Evolutionary conservation across 2,329 filamentous ascomycete genomes (phyloP), one percentile per base, ranked within the genome.

Genomic region (Niveomyces coronatus): DNA sequence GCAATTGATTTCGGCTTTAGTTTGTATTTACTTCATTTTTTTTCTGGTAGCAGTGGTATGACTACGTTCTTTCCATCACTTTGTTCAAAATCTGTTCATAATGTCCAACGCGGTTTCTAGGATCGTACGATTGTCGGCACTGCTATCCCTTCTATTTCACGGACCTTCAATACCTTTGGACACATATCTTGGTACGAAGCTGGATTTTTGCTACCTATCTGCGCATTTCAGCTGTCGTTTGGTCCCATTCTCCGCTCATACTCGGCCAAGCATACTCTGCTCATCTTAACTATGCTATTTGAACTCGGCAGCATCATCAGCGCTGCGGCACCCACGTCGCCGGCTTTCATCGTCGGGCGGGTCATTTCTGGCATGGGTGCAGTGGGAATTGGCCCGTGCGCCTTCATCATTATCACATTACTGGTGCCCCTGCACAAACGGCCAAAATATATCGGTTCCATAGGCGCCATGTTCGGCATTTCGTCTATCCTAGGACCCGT

Each of bases 121-220:
- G 32, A 35, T 15, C 20, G 32, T 17, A 44, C 37, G 6, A 45
- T 46, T 13, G 19, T 46, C 9, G 44, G 33, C 8, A 45, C 43
- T 2, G 44, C 44, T 3, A 40, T 46, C n/a, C 44, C 44, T 6
- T 29, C 31, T 9, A 46, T 46, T 33, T 43, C 44, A 5, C 17
- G 31, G 32, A 38, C 43, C 19, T 55, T 60, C 47, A 49, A 58
- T 14, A 49, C 54, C 19, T 49, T 64, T 2, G 49, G 54, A 7
- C 60, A 65, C 38, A 55, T 67, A 9, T 62, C 61, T 18, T 70
- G 67, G 67, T 70, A 70, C 43, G 64, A 61, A 1, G 55, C 58
- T 18, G 61, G 61, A 5, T 64, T 53, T 41, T 54, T 60, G 33
- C 42, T 60, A 10, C 55, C 54, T 0, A 36, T 53, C 5, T 55